Base-by-base conservation (phyloP, 495 filamentous ascomycete species). In the Parmelia sp. region DNA sequence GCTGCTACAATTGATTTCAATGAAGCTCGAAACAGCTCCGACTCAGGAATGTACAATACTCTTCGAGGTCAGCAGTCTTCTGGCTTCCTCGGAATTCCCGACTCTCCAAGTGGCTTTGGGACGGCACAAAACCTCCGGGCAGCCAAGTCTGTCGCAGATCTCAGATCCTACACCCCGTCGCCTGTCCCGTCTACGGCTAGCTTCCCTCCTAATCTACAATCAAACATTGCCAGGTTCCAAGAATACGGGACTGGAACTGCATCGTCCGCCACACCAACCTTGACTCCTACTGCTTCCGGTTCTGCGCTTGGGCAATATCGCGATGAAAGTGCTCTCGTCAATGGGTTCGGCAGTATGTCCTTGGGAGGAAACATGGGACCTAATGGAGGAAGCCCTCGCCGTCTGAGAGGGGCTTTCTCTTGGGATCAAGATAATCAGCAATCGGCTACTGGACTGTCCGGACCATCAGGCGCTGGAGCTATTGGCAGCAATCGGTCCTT, bases 1-100 rank as follows among this genome's bases (percentile, higher is more conserved):
- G 92, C 94, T 25, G 95, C 94, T 39, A 98, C 94, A n/a, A 96
- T 95, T 69, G 93, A 97, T 76, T 98, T 98, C 76, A 91, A 89
- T 69, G 94, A 97, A 72, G 86, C 90, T 42, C 88, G 92, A 10
- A 86, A 82, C 27, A 53, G 31, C 31, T 84, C 83, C 55, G 86
- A 87, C 27, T 80, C 80, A 42, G 82, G 83, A 53, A 80, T 89
- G 67, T 90, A 88, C 73, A 85, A 84, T 69, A 59, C 89, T 1
- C 79, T 95, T 55, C 88, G 90, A 47, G 82, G 89, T 56, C 90
- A 93, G 68, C 83, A 83, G 40, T 83, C 86, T 37, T 78, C 78
- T 3, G 88, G 87, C 51, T 87, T 92, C 55, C 80, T 97, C 49
- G 90, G 92, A 51, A 86, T 96, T 62, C 83, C 92, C 25, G 89